Evolutionary conservation across 495 filamentous ascomycete genomes (phyloP), one percentile per base, ranked within the genome.

Genomic region (Hypoxylon intermedium): DNA sequence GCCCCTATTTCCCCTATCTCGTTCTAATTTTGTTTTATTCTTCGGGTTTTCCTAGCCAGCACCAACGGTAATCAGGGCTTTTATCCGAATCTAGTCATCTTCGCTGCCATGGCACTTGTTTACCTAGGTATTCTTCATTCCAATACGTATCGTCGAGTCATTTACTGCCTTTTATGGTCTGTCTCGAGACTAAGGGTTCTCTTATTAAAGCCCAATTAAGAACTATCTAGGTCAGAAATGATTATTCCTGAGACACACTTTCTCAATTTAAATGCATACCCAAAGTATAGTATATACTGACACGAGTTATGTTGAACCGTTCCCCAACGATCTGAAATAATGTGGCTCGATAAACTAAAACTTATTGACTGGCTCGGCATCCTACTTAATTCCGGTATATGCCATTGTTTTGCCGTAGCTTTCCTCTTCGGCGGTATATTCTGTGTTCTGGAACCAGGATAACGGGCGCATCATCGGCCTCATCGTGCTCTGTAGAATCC

Each of bases 1-100:
- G 16, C 12, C 5, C 36, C 16, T 19, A 26, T 26, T 26, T 26
- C 7, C 24, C 24, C 4, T 26, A 4, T 7, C 7, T 7, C 7
- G 7, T 26, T 26, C 3, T 26, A 26, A 26, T 26, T 3, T 26
- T 26, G 24, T 26, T 26, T 7, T 26, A 26, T 26, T 26, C 24
- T 26, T 26, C 24, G 24, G 24, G 7, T n/a, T n/a, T n/a, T 26
- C 24, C 24, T 26, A 26, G 24, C 24, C 7, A 26, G 7, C 24
- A 7, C 7, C 7, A 7, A 26, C 7, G 7, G 7, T 26, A 4
- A 26, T 40, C n/a, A 57, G 53, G 77, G 78, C 1, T 88, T 89
- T 62, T 89, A 89, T 66, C 83, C 88, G 59, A 87, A 87, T 50
- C 78, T 89, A 9, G 65, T 72, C 33, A 72, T 89, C 26, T 83